Percentiles rank a stretch among this genome's conserved stretches.
These are phyloP conservation scores for Daldinia loculata DNA, from an alignment of 495 filamentous ascomycete genomes.

Conservation along the genomic window DNA sequence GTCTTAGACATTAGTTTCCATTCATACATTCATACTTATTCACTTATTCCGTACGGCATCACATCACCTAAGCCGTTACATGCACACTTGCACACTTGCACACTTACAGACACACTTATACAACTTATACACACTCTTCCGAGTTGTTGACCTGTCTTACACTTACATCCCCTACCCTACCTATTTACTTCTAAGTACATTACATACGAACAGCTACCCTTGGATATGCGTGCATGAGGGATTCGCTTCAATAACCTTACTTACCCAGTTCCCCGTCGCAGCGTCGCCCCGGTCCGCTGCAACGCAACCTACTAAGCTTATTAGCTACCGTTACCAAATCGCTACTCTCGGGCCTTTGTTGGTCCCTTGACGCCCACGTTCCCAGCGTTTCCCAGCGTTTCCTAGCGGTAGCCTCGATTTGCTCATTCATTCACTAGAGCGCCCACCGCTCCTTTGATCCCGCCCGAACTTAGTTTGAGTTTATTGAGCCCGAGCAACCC, in stretches of 20 bases:
- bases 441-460: conserved; percentile 37
- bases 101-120: neutral
- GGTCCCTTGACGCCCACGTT: conserved; percentile 33
- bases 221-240: conserved; percentile 41
- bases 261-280: conserved; percentile 32
- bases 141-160: neutral
- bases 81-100: neutral
- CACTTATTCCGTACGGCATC: neutral
- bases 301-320: conserved; percentile 45
- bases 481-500: conserved; percentile 26
- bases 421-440: conserved; percentile 47
- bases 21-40: conserved; percentile 14
- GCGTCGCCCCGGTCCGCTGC: conserved; percentile 30
- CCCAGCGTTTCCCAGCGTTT: conserved; percentile 12
- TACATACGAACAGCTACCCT: conserved; percentile 29
- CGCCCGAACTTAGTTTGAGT: conserved; percentile 17
- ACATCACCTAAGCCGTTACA: neutral
- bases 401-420: conserved; percentile 48
- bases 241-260: conserved; percentile 31
- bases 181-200: conserved; percentile 27
- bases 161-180: conserved; percentile 14
- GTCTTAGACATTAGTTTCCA: conserved; percentile 20
- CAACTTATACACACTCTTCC: neutral
- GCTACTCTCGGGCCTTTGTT: conserved; percentile 37
- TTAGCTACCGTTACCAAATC: conserved; percentile 38